Evolutionary conservation across 2,329 filamentous ascomycete genomes (phyloP).

Genomic region (Pseudopyricularia cyperi): DNA sequence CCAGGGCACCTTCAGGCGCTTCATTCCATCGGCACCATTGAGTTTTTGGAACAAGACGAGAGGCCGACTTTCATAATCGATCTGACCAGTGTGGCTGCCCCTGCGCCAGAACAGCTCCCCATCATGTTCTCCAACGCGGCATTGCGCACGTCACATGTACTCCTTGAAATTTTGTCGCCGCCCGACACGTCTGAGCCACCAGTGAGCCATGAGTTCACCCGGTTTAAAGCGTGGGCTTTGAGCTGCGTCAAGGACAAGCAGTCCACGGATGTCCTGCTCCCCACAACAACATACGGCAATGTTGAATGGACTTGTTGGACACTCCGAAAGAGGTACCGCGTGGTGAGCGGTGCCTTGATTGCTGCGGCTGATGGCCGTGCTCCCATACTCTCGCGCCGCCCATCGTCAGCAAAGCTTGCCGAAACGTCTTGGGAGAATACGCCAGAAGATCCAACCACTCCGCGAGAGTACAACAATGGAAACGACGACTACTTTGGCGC

Average conservation of each 20-base stretch:
- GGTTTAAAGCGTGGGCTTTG: slow-evolving; percentile 60
- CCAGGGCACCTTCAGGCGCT: slow-evolving; percentile 41
- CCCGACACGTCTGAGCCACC: slow-evolving; percentile 30
- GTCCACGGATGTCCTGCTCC: slow-evolving; percentile 19
- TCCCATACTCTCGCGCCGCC: not conserved
- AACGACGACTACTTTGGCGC: slow-evolving; percentile 31
- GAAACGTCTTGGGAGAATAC: slow-evolving; percentile 11
- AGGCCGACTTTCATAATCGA: slow-evolving; percentile 68
- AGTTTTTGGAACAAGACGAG: slow-evolving; percentile 64
- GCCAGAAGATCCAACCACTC: slow-evolving; percentile 19
- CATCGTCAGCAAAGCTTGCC: not conserved
- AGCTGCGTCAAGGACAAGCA: slow-evolving; percentile 39
- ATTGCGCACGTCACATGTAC: slow-evolving; percentile 40
- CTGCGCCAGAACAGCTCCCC: slow-evolving; percentile 37
- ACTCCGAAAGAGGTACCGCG: slow-evolving; percentile 52
- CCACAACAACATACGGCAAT: slow-evolving; percentile 40
- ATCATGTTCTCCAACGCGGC: slow-evolving; percentile 58
- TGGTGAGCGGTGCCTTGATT: slow-evolving; percentile 40
- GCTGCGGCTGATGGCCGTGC: not conserved
- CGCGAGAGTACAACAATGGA: slow-evolving; percentile 11
- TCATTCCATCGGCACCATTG: slow-evolving; percentile 52
- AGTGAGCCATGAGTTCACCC: slow-evolving; percentile 34
- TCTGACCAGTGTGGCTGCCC: slow-evolving; percentile 34
- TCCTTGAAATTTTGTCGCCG: slow-evolving; percentile 43
- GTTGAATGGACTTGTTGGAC: slow-evolving; percentile 60